Evolutionary conservation across 2,329 filamentous ascomycete species (phyloP).

Genomic region (Bimuria novae-zelandiae): DNA sequence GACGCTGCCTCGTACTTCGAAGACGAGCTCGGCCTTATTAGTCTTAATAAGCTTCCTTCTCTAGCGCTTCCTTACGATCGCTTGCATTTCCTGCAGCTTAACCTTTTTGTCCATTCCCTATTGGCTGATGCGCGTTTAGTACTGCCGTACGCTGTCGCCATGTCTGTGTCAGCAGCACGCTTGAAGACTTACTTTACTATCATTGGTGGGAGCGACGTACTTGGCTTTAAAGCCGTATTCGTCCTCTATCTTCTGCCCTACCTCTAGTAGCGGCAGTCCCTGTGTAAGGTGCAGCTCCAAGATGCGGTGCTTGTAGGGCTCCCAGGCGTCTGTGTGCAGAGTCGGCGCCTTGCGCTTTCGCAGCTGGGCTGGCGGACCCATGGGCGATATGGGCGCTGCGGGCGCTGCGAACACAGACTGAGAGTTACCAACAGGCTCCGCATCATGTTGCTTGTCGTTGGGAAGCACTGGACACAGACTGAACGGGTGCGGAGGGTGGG

Average conservation of each 20-base stretch:
- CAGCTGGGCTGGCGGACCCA: conserved; percentile 14
- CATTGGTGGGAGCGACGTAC: background rate
- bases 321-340: conserved; percentile 16
- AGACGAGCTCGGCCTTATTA: conserved; percentile 14
- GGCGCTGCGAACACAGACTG: background rate
- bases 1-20: conserved; percentile 16
- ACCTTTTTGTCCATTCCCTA: conserved; percentile 29
- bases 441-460: background rate
- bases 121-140: conserved; percentile 22
- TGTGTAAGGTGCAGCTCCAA: conserved; percentile 14
- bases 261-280: conserved; percentile 4
- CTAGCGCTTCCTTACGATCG: conserved; percentile 27
- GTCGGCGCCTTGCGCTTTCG: conserved; percentile 25
- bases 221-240: conserved; percentile 12
- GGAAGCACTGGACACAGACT: conserved; percentile 1
- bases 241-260: conserved; percentile 9
- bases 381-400: conserved; percentile 15
- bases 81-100: conserved; percentile 24
- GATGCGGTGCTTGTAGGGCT: conserved; percentile 17
- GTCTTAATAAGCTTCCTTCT: conserved; percentile 23
- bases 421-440: background rate
- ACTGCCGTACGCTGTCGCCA: conserved; percentile 22
- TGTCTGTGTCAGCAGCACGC: background rate
- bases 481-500: background rate
- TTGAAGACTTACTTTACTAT: too few relatives aligned